Evolutionary conservation across 1,284 basidiomycete species (phyloP), one percentile per base, ranked within the genome.

Genomic region (Heterobasidion parviporum): DNA sequence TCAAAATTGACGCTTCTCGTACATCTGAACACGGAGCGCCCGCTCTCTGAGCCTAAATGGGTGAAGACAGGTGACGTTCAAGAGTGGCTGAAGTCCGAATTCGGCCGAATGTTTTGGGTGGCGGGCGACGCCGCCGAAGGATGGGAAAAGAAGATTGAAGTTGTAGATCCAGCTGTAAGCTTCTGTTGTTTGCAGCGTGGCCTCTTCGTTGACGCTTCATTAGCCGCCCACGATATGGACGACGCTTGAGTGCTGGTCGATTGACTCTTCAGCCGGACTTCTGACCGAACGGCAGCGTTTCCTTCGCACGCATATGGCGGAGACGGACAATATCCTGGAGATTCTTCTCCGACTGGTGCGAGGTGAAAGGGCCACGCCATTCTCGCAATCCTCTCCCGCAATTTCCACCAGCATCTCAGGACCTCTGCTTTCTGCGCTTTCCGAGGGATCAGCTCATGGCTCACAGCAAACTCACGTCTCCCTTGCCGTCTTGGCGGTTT

Each of bases 31-130:
- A 89, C 83, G 56, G 83, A 83, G 45, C 84, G 89, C 57, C 94
- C 95, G 0, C 73, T 98, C 34, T 94, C 92, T 8, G 94, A 98
- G 69, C 92, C 95, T 2, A 89, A 92, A 67, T 99, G 96, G 96
- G 90, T 94, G 49, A 92, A 92, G 68, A 90, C 89, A 3, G 94
- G 95, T 48, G 92, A 95, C 67, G 82, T 96, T 16, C 89, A 94
- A 62, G 92, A 94, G 51, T 97, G 94, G 92, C 74, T 98, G 58
- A 85, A 85, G 65, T 90, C 85, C 66, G 91, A 92, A 79, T 92
- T 89, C 70, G 91, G 85, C 1, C 80, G 86, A 33, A 85, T 87
- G 80, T 87, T 89, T 64, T 89, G 86, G 85, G 84, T 85, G 54
- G 78, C 82, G 26, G 84, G 83, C 35, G 80, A 85, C 58, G 80